These are phyloP conservation scores for Nannochloropsis granulata DNA, from an alignment of 108 stramenopile genomes.

Conservation along the genomic window DNA sequence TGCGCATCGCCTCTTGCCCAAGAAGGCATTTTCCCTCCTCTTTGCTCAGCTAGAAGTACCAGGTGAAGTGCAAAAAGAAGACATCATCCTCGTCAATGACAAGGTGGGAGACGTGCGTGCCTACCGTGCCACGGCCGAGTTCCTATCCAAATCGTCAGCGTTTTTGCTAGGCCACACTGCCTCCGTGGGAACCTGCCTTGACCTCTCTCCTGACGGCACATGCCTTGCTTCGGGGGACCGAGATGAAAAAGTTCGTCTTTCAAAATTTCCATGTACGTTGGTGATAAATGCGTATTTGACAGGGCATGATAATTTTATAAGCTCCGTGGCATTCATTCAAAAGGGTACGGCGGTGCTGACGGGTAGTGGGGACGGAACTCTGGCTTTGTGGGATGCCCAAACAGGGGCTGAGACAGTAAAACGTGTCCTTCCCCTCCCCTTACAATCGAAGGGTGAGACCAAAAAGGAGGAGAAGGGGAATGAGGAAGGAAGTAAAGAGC, in stretches of 20 bases:
- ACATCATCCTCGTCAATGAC: background rate
- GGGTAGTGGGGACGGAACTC: background rate
- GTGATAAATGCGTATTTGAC: background rate
- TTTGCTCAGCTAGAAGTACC: background rate
- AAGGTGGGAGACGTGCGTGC: background rate
- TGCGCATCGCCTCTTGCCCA: background rate
- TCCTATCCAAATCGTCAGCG: background rate
- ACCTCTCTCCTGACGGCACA: background rate
- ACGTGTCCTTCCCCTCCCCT: background rate
- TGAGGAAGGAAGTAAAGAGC: background rate
- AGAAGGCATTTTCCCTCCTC: background rate
- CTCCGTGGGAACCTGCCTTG: background rate
- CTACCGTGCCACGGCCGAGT: background rate
- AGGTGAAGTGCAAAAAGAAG: background rate
- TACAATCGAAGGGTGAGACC: background rate
- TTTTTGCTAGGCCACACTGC: background rate
- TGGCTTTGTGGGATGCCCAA: background rate
- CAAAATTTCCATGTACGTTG: background rate
- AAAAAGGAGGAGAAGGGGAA: background rate
- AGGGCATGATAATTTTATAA: background rate
- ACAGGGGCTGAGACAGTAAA: background rate
- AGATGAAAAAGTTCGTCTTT: background rate
- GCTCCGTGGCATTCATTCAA: background rate
- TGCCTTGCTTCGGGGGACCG: background rate
- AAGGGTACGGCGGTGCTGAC: background rate